These are phyloP conservation scores for Phytophthora hybrid DNA, from an alignment of 352 stramenopile species.

Conservation along the genomic window DNA sequence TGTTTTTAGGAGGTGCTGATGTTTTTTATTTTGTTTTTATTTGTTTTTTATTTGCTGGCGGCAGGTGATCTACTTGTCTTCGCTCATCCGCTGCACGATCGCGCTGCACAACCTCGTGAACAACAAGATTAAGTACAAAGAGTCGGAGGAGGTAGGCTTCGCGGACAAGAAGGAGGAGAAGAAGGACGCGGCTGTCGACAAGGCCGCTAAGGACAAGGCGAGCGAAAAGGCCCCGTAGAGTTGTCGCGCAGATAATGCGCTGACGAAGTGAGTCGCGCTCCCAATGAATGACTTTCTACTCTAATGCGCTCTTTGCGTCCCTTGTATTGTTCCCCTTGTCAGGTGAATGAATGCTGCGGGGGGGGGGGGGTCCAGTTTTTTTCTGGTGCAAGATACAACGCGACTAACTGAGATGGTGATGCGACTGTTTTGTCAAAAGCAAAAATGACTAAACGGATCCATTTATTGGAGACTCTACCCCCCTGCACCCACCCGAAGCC, in stretches of 20 bases:
- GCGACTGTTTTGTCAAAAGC: slow-evolving; percentile 5
- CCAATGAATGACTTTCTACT: slow-evolving; percentile 37
- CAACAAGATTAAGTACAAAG: slow-evolving; percentile 99
- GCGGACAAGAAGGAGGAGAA: slow-evolving; percentile 71
- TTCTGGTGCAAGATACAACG: not conserved
- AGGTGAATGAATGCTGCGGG: not conserved
- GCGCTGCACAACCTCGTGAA: slow-evolving; percentile 99
- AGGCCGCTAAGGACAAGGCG: slow-evolving; percentile 54
- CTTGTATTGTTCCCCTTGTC: not conserved
- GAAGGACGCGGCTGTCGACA: slow-evolving; percentile 28
- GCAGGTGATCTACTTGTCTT: slow-evolving; percentile 97
- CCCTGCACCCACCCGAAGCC: slow-evolving; percentile 4
- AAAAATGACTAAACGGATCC: slow-evolving; percentile 12
- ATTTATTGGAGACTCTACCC: slow-evolving; percentile 27
- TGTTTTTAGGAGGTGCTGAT: slow-evolving; percentile 4
- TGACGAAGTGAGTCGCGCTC: slow-evolving; percentile 27
- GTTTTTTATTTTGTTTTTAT: too few species aligned
- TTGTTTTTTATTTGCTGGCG: not conserved
- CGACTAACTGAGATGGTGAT: not conserved
- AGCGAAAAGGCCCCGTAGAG: slow-evolving; percentile 57
- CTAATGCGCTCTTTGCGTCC: not conserved
- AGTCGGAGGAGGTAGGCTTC: slow-evolving; percentile 81
- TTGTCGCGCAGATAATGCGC: slow-evolving; percentile 24
- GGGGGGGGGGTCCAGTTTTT: too few species aligned
- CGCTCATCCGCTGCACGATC: slow-evolving; percentile 98